Base-by-base conservation (phyloP, 176 grass and related monocot species). In the Oryza meridionalis region DNA sequence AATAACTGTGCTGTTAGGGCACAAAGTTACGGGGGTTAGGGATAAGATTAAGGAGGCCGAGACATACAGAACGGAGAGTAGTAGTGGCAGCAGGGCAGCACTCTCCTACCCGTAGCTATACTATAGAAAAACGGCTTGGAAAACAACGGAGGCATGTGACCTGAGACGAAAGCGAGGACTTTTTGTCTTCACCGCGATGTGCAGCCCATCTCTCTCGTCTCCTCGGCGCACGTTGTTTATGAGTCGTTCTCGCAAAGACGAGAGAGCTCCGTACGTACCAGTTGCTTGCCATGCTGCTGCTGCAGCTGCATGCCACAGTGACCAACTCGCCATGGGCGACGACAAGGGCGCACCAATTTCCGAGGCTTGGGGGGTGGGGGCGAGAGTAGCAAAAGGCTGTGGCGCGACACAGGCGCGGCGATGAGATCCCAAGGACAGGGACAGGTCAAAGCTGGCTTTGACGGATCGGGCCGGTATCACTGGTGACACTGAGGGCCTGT, bases 371-470 rank as follows among this genome's bases (percentile, higher is more conserved):
- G 4, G 32, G 32, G 3, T 35, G 33, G 27, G 17, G 50, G 16
- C 5, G 50, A 55, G 50, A 55, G 50, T 5, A 16, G 7, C 7
- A 50, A 50, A 35, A 72, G 22, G 66, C 78, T 63, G 64, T 44
- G 27, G 85, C 8, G 38, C 38, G 38, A 40, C 38, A 38, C 37
- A 38, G 37, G 37, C 37, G 38, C 64, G 9, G 70, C 14, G 33
- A 31, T 31, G 29, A 77, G 49, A 71, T 77, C 75, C 49, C 82
- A 61, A 86, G 45, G 69, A 31, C 59, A 47, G 49, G 22, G 66
- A 78, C 75, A 46, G 75, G 68, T 84, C 70, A 89, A 76, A 89
- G 69, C 29, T 12, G 11, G 70, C 19, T 22, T 84, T 49, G 87
- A 88, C 82, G 53, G 87, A 69, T 80, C 53, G 70, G 49, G 17